These are phyloP conservation scores for Metarhizium anisopliae DNA, from an alignment of 2,329 filamentous ascomycete species.

Conservation along the genomic window DNA sequence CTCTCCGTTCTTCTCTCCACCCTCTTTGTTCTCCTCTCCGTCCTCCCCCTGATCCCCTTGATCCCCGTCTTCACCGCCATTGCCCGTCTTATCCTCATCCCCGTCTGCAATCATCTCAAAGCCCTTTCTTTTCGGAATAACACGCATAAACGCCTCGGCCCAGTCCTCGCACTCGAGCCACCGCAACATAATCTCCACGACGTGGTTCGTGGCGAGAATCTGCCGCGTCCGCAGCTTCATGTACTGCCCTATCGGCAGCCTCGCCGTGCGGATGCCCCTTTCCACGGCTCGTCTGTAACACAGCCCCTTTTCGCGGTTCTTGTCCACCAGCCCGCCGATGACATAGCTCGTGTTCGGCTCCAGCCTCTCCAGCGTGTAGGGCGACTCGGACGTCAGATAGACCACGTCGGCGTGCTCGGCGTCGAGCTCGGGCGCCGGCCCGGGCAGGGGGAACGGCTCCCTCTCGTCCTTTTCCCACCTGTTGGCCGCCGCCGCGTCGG, in stretches of 20 bases:
- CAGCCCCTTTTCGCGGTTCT: conserved; percentile 90
- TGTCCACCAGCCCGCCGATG: conserved; percentile 89
- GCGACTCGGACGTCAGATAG: conserved; percentile 89
- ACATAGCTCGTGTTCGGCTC: conserved; percentile 88
- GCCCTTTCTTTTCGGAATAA: conserved; percentile 87
- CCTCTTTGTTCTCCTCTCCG: conserved; percentile 5
- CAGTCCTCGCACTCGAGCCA: conserved; percentile 90
- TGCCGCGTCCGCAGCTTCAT: conserved; percentile 82
- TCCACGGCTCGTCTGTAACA: conserved; percentile 76
- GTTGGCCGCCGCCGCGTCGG: conserved; percentile 14
- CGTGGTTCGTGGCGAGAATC: conserved; percentile 89
- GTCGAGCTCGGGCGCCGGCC: conserved; percentile 21
- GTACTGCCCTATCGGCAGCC: conserved; percentile 89
- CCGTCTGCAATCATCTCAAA: conserved; percentile 49
- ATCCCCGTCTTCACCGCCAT: conserved; percentile 16
- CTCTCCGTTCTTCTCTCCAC: background rate
- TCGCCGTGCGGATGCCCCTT: conserved; percentile 74
- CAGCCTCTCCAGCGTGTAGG: conserved; percentile 70
- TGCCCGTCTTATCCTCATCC: conserved; percentile 11
- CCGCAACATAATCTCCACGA: conserved; percentile 89
- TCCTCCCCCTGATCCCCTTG: conserved; percentile 8
- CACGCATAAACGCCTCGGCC: conserved; percentile 78
- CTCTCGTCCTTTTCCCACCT: conserved; percentile 22
- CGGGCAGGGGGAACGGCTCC: conserved; percentile 24
- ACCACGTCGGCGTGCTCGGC: conserved; percentile 47